Evolutionary conservation across 306 rosid genomes (phyloP).

Genomic region (Malus asiatica): DNA sequence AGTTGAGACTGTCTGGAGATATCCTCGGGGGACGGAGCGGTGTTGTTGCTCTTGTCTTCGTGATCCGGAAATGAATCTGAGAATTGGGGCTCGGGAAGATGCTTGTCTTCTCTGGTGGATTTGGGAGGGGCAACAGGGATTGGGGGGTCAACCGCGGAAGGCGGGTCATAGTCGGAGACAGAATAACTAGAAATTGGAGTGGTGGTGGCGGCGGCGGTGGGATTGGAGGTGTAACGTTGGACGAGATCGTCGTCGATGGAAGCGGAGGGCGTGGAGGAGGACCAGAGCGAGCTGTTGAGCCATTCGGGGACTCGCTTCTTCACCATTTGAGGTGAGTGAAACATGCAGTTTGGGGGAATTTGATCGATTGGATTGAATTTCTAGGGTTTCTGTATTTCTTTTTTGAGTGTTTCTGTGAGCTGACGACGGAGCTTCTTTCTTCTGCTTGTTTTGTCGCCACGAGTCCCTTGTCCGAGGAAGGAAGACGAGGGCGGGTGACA

Average conservation of each 20-base stretch:
- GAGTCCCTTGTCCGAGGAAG: neutral
- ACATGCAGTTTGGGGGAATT: neutral
- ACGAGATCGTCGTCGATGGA: constrained; percentile 37
- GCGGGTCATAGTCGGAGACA: constrained; percentile 2
- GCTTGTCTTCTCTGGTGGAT: constrained; percentile 25
- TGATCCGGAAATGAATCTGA: constrained; percentile 26
- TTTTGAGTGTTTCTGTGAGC: neutral
- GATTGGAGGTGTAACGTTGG: constrained; percentile 34
- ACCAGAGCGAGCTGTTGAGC: constrained; percentile 97
- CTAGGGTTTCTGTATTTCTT: neutral
- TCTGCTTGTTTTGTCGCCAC: neutral
- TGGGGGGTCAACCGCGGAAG: constrained; percentile 39
- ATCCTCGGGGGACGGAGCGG: constrained; percentile 48
- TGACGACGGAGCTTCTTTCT: neutral
- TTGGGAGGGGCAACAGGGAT: constrained; percentile 42
- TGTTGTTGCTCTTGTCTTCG: constrained; percentile 20
- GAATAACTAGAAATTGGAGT: neutral
- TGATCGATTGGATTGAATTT: neutral
- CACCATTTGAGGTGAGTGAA: constrained; percentile 35
- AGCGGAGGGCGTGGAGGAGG: constrained; percentile 41
- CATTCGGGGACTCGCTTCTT: constrained; percentile 91
- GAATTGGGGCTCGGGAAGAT: constrained; percentile 29
- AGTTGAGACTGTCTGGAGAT: constrained; percentile 82
- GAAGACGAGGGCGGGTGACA: neutral
- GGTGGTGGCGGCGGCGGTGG: constrained; percentile 15